Percentiles rank a stretch among this genome's conserved stretches.
phyloP scores from a whole-genome alignment of 2,329 filamentous ascomycete species.

The Trichoderma koningii region DNA sequence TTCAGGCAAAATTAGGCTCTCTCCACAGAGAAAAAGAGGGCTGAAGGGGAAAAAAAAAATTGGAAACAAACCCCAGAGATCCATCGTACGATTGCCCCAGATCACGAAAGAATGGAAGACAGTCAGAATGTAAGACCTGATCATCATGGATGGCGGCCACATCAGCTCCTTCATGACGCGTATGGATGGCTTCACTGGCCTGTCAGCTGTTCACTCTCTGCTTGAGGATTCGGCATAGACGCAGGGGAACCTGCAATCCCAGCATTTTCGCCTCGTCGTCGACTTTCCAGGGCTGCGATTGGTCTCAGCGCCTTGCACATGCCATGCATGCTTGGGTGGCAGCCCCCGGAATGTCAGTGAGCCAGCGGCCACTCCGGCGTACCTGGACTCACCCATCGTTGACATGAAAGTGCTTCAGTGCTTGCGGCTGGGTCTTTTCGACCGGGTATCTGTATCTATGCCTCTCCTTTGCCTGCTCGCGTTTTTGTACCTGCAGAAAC shows the following conservation, averaged over 20 bases:
- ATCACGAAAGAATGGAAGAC: neutral
- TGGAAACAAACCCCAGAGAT: neutral
- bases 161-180: neutral
- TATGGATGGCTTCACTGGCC: neutral
- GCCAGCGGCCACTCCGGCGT: constrained; percentile 7
- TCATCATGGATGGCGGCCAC: too few species aligned
- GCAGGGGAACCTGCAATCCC: constrained; percentile 12
- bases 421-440: neutral
- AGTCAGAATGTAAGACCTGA: neutral
- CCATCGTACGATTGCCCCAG: too few species aligned
- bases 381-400: too few species aligned
- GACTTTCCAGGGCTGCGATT: constrained; percentile 15
- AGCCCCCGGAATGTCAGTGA: constrained; percentile 2
- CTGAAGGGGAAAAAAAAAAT: neutral
- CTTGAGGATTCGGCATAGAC: neutral
- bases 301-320: constrained; percentile 15
- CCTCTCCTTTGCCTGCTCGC: neutral
- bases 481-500: neutral
- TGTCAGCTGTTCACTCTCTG: neutral
- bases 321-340: constrained; percentile 17
- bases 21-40: neutral
- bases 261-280: constrained; percentile 14
- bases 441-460: neutral
- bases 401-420: too few species aligned
- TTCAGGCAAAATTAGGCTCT: constrained; percentile 7